Percentiles rank a stretch among this genome's conserved stretches.
phyloP scores from a whole-genome alignment of 192 early-diverging fungal species.

The Polychytrium aggregatum region DNA sequence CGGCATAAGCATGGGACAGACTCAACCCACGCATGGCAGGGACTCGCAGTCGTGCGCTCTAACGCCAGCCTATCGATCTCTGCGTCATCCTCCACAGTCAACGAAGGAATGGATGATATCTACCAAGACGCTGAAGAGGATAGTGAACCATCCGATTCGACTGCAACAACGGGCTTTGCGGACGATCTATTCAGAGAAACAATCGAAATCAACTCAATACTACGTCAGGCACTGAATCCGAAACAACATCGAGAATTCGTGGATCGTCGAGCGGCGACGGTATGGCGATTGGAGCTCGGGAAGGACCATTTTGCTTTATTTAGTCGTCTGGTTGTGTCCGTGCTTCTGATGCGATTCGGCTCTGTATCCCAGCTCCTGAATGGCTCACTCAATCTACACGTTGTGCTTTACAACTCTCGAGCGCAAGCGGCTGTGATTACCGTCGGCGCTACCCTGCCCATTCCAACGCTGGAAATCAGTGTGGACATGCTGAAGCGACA shows the following conservation, averaged over 20 bases:
- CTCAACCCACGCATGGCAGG: too few species aligned
- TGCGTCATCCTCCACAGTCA: conserved; percentile 16
- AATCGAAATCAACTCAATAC: conserved; percentile 23
- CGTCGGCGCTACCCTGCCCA: conserved; percentile 5
- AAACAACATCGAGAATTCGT: conserved; percentile 14
- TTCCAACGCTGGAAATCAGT: conserved; percentile 22
- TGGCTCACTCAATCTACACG: background rate
- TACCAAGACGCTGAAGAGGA: conserved; percentile 26
- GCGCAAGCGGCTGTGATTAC: background rate
- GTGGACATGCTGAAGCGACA: conserved; percentile 28
- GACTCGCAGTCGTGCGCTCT: background rate
- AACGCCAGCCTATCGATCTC: background rate
- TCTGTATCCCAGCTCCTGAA: background rate
- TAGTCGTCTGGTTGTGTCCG: background rate
- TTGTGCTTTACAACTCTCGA: too few species aligned
- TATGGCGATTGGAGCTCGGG: background rate
- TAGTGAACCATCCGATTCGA: too few species aligned
- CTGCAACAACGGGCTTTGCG: too few species aligned
- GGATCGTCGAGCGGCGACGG: background rate
- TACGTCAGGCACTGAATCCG: conserved; percentile 20
- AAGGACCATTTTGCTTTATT: background rate
- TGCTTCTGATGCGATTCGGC: background rate
- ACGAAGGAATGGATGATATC: conserved; percentile 36
- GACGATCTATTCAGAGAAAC: conserved; percentile 12
- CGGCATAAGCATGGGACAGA: too few species aligned